Conservation (phyloP, 2,329 filamentous ascomycete genomes). For the Graphilbum sp. region DNA sequence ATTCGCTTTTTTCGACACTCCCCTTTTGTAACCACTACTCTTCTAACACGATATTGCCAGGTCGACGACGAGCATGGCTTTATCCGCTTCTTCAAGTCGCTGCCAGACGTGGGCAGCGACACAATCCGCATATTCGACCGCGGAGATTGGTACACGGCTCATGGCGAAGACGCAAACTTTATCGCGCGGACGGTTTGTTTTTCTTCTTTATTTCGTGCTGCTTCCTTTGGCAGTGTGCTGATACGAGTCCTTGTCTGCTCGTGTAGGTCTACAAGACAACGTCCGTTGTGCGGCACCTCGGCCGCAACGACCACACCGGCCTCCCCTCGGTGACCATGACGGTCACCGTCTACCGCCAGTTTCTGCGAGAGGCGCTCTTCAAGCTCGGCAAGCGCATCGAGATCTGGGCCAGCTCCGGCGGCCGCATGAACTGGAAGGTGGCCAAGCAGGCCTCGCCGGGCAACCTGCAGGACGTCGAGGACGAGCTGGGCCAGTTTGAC, state of each 20-base stretch:
- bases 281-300: slow-evolving; percentile 81
- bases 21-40: too few species aligned
- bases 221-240: too few species aligned
- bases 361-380: slow-evolving; percentile 86
- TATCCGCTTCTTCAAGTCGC: slow-evolving; percentile 88
- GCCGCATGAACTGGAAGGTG: slow-evolving; percentile 83
- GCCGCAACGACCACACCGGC: slow-evolving; percentile 66
- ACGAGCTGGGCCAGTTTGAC: slow-evolving; percentile 76
- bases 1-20: too few species aligned
- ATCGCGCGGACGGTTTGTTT: slow-evolving; percentile 55
- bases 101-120: slow-evolving; percentile 53
- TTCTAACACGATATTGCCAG: slow-evolving; percentile 22
- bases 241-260: too few species aligned
- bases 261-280: slow-evolving; percentile 86
- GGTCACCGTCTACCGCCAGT: slow-evolving; percentile 85
- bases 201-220: neutral
- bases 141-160: slow-evolving; percentile 90
- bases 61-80: slow-evolving; percentile 96
- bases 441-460: slow-evolving; percentile 86
- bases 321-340: slow-evolving; percentile 92
- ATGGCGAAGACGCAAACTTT: slow-evolving; percentile 69
- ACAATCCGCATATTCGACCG: slow-evolving; percentile 87
- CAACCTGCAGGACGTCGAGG: slow-evolving; percentile 92
- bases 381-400: slow-evolving; percentile 81
- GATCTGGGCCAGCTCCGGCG: slow-evolving; percentile 62